Percentiles rank a stretch among this genome's conserved stretches.
Conservation (phyloP, 1,284 basidiomycete genomes). For the Coniferiporia sulphurascens region DNA sequence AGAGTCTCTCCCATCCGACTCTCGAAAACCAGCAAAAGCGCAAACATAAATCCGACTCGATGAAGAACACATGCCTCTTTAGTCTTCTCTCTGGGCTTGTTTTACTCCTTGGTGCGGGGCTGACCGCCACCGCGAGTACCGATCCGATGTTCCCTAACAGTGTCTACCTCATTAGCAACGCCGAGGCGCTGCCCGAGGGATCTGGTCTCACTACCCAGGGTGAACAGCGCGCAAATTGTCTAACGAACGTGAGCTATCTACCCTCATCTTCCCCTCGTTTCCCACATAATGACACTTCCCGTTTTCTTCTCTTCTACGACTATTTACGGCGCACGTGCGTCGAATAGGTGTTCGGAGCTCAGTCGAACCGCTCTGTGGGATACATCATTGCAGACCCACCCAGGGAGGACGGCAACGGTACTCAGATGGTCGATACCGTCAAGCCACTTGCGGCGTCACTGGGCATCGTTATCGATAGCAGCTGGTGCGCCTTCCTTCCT, state of each 20-base stretch:
- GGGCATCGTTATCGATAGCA: neutral
- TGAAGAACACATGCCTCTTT: neutral
- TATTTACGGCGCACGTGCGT: too few relatives aligned
- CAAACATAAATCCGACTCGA: neutral
- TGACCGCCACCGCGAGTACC: neutral
- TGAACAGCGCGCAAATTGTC: neutral
- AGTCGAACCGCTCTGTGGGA: slow-evolving; percentile 24
- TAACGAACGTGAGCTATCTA: neutral
- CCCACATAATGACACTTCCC: too few relatives aligned
- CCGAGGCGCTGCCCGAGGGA: neutral
- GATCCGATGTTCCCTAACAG: neutral
- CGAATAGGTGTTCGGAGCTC: slow-evolving; percentile 22
- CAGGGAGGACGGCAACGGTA: slow-evolving; percentile 23
- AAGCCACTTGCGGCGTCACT: slow-evolving; percentile 27
- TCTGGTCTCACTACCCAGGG: neutral
- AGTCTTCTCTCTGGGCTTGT: neutral
- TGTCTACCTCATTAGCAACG: neutral
- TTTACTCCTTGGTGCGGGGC: neutral
- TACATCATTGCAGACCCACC: slow-evolving; percentile 27
- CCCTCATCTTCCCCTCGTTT: too few relatives aligned
- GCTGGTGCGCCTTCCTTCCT: neutral
- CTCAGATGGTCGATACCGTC: slow-evolving; percentile 29
- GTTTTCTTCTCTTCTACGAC: too few relatives aligned
- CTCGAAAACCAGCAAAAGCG: too few relatives aligned
- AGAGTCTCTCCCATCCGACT: too few relatives aligned